Base-by-base conservation (phyloP, 345 rosid genomes). In the Angophora floribunda region DNA sequence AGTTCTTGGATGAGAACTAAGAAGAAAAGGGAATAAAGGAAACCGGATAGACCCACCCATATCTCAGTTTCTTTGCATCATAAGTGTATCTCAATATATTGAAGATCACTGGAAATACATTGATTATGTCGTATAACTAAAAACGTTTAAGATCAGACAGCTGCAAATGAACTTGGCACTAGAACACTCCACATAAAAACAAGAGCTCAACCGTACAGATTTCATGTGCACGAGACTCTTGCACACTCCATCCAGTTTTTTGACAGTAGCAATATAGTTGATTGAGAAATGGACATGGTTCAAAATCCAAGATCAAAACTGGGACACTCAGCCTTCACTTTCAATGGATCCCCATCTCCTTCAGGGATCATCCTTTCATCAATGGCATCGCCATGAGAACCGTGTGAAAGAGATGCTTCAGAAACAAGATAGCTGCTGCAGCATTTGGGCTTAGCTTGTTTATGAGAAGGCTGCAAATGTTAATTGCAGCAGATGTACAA, bases 261-360 rank as follows among this genome's bases (percentile, higher is more conserved):
- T 26, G 67, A 61, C 30, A 28, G 32, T 61, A 61, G 8, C 67
- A 61, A 61, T 28, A 26, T 61, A 26, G 67, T 61, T 61, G 30
- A 61, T 61, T 12, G 32, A 26, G 30, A 15, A 61, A 28, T 61
- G 67, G 67, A 28, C 28, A 61, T 61, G 67, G 85, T 36, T 94
- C 93, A 93, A 75, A 94, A 88, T 90, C 94, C 97, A 12, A 94
- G 94, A 90, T 94, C 95, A 88, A 96, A 95, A 91, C 92, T 92
- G 13, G 94, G 89, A 86, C 90, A 88, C 67, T 90, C 85, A 41
- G 85, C 87, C 16, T 52, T 67, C 87, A 90, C 89, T 61, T 45
- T 79, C 19, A 88, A 79, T 85, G 78, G 67, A 61, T 61, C 86
- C 32, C 88, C 52, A 6, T 53, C 86, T 57, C 85, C 87, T 5